Evolutionary conservation across 176 grass and related monocot genomes (phyloP).

Genomic region (Lolium rigidum): DNA sequence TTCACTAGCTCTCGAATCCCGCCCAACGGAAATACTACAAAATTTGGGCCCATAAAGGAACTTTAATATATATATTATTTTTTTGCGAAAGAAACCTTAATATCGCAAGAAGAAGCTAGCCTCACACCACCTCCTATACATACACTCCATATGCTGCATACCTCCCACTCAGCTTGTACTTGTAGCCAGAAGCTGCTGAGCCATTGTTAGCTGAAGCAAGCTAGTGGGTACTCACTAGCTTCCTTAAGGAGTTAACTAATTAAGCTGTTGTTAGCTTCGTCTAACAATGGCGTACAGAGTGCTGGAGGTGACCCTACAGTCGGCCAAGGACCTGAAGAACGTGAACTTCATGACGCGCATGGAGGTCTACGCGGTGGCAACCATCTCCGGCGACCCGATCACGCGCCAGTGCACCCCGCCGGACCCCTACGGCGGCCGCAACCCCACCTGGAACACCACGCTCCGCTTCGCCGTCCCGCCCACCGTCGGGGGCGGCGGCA

Average conservation of each 20-base stretch:
- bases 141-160: neutral
- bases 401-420: no score
- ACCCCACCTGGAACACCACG: no score
- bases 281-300: neutral
- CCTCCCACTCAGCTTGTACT: neutral
- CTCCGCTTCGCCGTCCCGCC: constrained; percentile 22
- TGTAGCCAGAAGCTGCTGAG: neutral
- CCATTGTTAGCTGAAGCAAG: no score
- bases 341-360: constrained; percentile 73
- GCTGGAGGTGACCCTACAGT: constrained; percentile 71
- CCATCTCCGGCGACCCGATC: constrained; percentile 49
- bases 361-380: constrained; percentile 69
- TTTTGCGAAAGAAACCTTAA: neutral
- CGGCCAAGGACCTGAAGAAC: constrained; percentile 67
- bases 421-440: no score
- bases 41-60: no score
- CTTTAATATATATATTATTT: no score
- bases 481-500: constrained; percentile 13
- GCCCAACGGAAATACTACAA: no score
- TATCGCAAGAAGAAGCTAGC: neutral
- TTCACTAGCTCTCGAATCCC: no score
- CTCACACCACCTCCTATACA: constrained; percentile 45
- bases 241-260: neutral
- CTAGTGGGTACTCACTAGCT: neutral
- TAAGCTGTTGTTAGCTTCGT: neutral